phyloP scores from a whole-genome alignment of 1,139 yeast genomes.

The Candida smagusa region DNA sequence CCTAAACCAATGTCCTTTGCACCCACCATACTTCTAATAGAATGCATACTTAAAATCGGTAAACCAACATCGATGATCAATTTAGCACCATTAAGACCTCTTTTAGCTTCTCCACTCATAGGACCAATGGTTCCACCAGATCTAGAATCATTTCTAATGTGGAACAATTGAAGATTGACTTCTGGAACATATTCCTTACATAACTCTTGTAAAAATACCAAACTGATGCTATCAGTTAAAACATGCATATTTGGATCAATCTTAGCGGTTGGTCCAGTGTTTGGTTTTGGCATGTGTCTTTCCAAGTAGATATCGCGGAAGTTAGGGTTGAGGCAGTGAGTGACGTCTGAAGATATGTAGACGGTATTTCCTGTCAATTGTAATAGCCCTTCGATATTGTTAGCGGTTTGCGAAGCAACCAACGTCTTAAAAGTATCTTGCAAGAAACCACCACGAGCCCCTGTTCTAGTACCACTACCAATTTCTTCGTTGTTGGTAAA shows the following conservation, averaged over 20 bases:
- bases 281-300: constrained; percentile 40
- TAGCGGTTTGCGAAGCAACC: constrained; percentile 6
- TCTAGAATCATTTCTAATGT: constrained; percentile 41
- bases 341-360: constrained; percentile 44
- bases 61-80: constrained; percentile 42
- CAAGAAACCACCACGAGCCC: constrained; percentile 35
- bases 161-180: constrained; percentile 38
- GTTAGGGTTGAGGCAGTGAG: constrained; percentile 47
- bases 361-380: constrained; percentile 19
- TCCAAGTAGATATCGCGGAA: constrained; percentile 35
- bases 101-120: constrained; percentile 29
- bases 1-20: constrained; percentile 44
- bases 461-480: constrained; percentile 42
- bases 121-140: constrained; percentile 51
- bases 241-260: constrained; percentile 43
- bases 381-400: constrained; percentile 5
- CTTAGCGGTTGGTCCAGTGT: constrained; percentile 38
- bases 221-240: constrained; percentile 41
- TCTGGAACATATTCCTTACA: constrained; percentile 20
- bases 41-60: constrained; percentile 47
- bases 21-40: constrained; percentile 42
- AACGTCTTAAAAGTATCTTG: constrained; percentile 13
- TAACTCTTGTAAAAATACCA: constrained; percentile 19
- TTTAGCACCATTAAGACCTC: constrained; percentile 34
- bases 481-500: constrained; percentile 45